Conservation (phyloP, 352 stramenopile genomes). For the Phytophthora hybrid region DNA sequence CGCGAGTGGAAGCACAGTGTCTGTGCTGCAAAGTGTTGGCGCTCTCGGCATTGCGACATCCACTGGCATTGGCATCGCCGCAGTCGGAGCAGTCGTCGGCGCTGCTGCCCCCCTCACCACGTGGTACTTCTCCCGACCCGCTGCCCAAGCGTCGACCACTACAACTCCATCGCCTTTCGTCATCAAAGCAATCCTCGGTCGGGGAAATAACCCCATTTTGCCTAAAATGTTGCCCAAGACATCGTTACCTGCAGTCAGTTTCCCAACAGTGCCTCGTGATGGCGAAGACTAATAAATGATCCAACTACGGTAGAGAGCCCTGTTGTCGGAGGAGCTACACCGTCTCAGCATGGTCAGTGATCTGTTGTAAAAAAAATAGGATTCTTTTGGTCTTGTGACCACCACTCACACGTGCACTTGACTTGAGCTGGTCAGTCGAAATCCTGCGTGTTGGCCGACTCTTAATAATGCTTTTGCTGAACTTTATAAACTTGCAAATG, state of each 20-base stretch:
- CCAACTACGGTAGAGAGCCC: not conserved
- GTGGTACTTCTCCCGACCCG: not conserved
- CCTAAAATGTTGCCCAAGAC: not conserved
- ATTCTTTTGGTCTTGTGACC: no score
- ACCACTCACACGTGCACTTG: no score
- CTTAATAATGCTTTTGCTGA: no score
- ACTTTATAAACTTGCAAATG: no score
- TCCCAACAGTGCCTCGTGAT: not conserved
- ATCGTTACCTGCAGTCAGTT: not conserved
- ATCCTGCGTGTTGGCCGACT: no score
- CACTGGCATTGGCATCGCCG: not conserved
- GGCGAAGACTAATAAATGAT: not conserved
- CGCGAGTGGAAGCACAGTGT: constrained; percentile 43
- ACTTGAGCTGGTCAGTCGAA: no score
- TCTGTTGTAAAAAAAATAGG: no score
- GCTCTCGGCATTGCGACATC: constrained; percentile 1
- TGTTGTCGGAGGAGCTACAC: not conserved
- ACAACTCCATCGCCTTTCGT: not conserved
- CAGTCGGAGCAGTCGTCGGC: not conserved
- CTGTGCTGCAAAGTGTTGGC: constrained; percentile 52
- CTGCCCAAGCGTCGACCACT: not conserved
- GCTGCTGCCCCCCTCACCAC: not conserved
- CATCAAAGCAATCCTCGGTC: not conserved
- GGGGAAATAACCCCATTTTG: not conserved
- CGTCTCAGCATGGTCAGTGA: no score